Evolutionary conservation across 257 asterid genomes (phyloP).

Genomic region (Pogostemon cablin): DNA sequence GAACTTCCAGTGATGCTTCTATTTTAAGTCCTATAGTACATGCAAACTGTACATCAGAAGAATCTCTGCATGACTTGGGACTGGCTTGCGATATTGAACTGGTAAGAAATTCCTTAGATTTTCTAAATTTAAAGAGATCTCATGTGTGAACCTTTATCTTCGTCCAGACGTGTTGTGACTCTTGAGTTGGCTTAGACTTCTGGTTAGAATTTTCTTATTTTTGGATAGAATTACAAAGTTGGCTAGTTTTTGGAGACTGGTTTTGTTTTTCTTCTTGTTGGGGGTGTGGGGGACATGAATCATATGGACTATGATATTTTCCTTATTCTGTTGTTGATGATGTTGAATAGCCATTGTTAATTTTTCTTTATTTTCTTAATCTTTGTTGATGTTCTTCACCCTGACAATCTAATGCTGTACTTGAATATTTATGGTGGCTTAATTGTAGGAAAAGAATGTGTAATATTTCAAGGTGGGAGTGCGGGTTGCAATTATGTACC

Average conservation of each 20-base stretch:
- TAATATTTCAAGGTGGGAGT: conserved; percentile 29
- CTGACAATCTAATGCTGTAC: background rate
- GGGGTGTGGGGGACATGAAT: no score
- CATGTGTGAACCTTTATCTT: background rate
- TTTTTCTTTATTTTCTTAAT: background rate
- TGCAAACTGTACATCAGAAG: conserved; percentile 61
- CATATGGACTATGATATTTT: no score
- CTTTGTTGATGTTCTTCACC: background rate
- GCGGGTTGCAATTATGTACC: conserved; percentile 9
- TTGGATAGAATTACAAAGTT: background rate
- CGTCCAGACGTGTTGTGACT: background rate
- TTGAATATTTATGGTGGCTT: conserved; percentile 24
- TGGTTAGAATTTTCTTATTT: background rate
- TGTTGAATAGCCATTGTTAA: no score
- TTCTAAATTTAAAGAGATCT: background rate
- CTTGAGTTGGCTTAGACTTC: background rate
- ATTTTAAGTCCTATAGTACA: conserved; percentile 63
- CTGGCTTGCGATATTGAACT: conserved; percentile 44
- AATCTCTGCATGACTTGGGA: conserved; percentile 46
- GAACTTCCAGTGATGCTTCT: conserved; percentile 34
- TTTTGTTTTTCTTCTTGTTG: no score
- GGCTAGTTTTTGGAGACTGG: no score
- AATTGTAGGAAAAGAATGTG: conserved; percentile 43
- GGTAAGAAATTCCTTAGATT: conserved; percentile 43
- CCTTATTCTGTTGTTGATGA: no score